These are phyloP conservation scores for Penicillium antarcticum DNA, from an alignment of 495 filamentous ascomycete genomes.

Conservation along the genomic window DNA sequence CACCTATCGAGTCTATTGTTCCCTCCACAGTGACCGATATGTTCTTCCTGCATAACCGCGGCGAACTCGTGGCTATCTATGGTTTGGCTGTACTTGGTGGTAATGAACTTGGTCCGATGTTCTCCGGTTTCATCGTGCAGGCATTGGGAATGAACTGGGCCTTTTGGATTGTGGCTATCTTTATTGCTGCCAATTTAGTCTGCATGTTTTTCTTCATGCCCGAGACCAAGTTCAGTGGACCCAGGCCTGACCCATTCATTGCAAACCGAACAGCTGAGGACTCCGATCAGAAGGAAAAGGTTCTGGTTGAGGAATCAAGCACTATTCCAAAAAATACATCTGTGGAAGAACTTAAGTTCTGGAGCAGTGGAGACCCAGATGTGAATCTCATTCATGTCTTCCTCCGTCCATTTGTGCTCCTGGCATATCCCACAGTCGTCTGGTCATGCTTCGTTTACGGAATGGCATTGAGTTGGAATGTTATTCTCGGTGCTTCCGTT, in stretches of 20 bases:
- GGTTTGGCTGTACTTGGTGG: slow-evolving; percentile 42
- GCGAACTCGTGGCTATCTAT: slow-evolving; percentile 45
- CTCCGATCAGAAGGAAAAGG: neutral
- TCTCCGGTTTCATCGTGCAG: slow-evolving; percentile 50
- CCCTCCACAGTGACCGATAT: slow-evolving; percentile 52
- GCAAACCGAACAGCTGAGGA: neutral
- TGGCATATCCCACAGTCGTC: slow-evolving; percentile 47
- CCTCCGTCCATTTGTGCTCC: slow-evolving; percentile 43
- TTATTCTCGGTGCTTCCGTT: slow-evolving; percentile 51
- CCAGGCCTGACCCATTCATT: slow-evolving; percentile 8
- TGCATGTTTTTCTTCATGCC: slow-evolving; percentile 51
- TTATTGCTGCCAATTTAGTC: slow-evolving; percentile 42
- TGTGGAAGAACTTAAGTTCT: slow-evolving; percentile 35
- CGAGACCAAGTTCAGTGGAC: slow-evolving; percentile 41
- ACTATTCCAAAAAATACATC: slow-evolving; percentile 19
- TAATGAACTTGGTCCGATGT: slow-evolving; percentile 43
- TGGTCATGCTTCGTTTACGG: slow-evolving; percentile 43
- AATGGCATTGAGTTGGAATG: slow-evolving; percentile 35
- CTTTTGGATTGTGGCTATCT: slow-evolving; percentile 47
- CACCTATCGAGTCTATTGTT: slow-evolving; percentile 50
- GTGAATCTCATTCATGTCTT: slow-evolving; percentile 42
- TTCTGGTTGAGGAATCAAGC: neutral
- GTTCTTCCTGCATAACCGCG: slow-evolving; percentile 58
- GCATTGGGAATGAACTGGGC: slow-evolving; percentile 45
- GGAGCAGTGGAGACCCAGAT: slow-evolving; percentile 32